Evolutionary conservation across 257 asterid species (phyloP), one percentile per base, ranked within the genome.

Genomic region (Solanum etuberosum): DNA sequence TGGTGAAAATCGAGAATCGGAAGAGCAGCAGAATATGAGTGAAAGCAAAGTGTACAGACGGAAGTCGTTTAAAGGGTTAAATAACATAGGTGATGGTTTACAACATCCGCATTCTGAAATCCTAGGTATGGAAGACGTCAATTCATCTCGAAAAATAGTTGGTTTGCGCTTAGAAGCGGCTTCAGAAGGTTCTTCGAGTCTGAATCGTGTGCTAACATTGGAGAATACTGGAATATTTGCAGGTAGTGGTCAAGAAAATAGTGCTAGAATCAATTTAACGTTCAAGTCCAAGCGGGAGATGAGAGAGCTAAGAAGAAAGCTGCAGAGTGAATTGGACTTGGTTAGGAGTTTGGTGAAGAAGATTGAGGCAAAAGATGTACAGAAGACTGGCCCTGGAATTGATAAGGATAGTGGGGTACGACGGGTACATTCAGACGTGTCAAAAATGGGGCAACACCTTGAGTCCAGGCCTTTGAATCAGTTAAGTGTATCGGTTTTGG

Each of bases 21-120:
- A 91, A 63, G 96, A 94, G 84, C 90, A 88, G 35, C 93, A 89
- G 54, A 92, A 86, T 89, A 73, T 89, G 90, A 88, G 86, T 34
- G 98, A 93, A 83, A 92, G 93, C 86, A 94, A 93, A 88, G 98
- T 95, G 43, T 93, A 94, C 83, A 87, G 92, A 68, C 92, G 97
- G 88, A 92, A 95, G 87, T 90, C 95, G 65, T 90, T 92, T 74
- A 92, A 93, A 88, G 95, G 94, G 90, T 89, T 87, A 76, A 86
- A 54, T 83, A 90, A 61, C 88, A 87, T 87, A 42, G 90, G 88
- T 63, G 88, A 90, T 90, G 83, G 89, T 16, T 91, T 89, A 63
- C 93, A 67, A 80, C 91, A 84, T 86, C 86, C 87, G 32, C 90
- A 88, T 68, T 81, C 72, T 88, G 92, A 88, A 85, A 86, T 87